Evolutionary conservation across 495 filamentous ascomycete genomes (phyloP).

Genomic region (Aspergillus cristatus): DNA sequence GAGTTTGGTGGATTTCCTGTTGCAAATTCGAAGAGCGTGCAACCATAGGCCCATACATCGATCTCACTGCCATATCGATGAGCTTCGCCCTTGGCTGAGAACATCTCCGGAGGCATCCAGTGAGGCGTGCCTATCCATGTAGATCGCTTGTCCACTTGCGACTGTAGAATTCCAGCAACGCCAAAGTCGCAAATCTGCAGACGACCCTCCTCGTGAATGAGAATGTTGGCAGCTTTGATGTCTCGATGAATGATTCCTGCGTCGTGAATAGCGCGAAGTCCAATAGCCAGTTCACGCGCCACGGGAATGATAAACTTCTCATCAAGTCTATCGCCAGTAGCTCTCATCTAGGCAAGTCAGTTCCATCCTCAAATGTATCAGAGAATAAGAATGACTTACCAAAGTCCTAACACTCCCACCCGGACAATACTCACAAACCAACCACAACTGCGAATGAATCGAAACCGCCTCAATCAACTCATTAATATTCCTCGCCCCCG

Average conservation of each 20-base stretch:
- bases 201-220: slow-evolving; percentile 77
- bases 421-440: slow-evolving; percentile 91
- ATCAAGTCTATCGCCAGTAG: slow-evolving; percentile 60
- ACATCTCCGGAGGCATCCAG: slow-evolving; percentile 95
- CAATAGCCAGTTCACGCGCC: slow-evolving; percentile 76
- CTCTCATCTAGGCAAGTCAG: slow-evolving; percentile 33
- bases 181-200: slow-evolving; percentile 95
- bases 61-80: slow-evolving; percentile 59
- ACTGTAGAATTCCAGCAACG: slow-evolving; percentile 80
- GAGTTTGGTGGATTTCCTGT: slow-evolving; percentile 72
- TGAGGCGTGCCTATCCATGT: slow-evolving; percentile 93
- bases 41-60: slow-evolving; percentile 94
- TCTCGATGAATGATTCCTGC: slow-evolving; percentile 93
- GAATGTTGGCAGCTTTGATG: slow-evolving; percentile 88
- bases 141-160: slow-evolving; percentile 71
- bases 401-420: slow-evolving; percentile 92
- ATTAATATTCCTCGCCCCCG: slow-evolving; percentile 83
- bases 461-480: slow-evolving; percentile 78
- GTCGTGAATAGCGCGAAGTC: slow-evolving; percentile 77
- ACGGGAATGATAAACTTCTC: slow-evolving; percentile 90
- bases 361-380: too few species aligned
- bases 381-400: slow-evolving; percentile 30
- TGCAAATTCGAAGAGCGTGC: slow-evolving; percentile 84
- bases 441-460: slow-evolving; percentile 83
- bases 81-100: slow-evolving; percentile 33